Base-by-base conservation (phyloP, 2,329 filamentous ascomycete species). In the Microcera coccophila region DNA sequence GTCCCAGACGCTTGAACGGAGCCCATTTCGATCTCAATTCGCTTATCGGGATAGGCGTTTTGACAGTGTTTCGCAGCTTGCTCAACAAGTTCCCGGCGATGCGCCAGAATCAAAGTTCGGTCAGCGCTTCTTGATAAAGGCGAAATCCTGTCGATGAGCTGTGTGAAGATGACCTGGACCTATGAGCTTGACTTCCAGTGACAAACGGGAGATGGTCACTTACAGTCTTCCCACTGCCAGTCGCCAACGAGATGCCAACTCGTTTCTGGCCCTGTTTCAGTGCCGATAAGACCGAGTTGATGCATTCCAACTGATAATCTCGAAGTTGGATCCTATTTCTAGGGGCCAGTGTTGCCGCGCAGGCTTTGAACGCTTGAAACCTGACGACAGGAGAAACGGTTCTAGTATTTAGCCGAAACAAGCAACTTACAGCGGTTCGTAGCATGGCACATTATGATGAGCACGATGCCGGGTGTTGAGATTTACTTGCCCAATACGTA, bases 1-100 rank as follows among this genome's bases (percentile, higher is more conserved):
- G 70, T 66, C 5, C 91, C 91, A 3, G 83, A 84, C 2, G 91
- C 87, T 54, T 85, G 82, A 36, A 79, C 70, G 34, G 76, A 78
- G 24, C 86, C 90, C 90, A 97, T 95, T 64, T 98, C 93, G 42
- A 98, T 83, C 48, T 97, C 91, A 33, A 97, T 81, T 4, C 65
- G 79, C 62, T 89, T 89, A 32, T 79, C 67, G 0, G 91, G 91
- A 57, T 98, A 97, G 4, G 87, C 81, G 47, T 76, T 75, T 32
- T 73, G 75, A 63, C 93, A 97, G 64, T 98, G 93, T 3, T 78
- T 76, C 9, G 88, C 89, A 3, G 93, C 93, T 68, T 98, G 93
- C 61, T 97, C 89, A 20, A 97, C 90, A 2, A 98, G 79, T 67
- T 98, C 93, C 37, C 88, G 82, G 20, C 93, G 83, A 65, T 98